Conservation (phyloP, 805 yeast genomes). For the Ogataea philodendri region DNA sequence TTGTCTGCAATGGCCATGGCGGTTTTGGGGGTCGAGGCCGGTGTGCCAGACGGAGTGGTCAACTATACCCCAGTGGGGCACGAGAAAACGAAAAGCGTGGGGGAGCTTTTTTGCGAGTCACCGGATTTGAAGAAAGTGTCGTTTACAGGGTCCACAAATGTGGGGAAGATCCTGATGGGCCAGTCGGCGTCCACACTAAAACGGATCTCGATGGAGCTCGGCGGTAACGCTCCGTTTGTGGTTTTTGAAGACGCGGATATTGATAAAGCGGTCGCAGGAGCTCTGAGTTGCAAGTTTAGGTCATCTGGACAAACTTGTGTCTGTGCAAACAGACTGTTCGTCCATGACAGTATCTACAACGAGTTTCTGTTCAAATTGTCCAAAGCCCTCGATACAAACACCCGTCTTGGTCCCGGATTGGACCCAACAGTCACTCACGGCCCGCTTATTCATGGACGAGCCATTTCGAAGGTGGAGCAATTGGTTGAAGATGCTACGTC, state of each 20-base stretch:
- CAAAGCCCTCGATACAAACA: constrained; percentile 40
- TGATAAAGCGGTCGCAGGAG: constrained; percentile 59
- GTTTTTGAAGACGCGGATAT: constrained; percentile 71
- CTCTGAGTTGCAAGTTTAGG: constrained; percentile 64
- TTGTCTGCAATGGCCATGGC: constrained; percentile 68
- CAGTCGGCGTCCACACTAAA: constrained; percentile 62
- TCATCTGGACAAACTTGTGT: constrained; percentile 80
- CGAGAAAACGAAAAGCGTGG: constrained; percentile 43
- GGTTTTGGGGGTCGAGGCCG: constrained; percentile 58
- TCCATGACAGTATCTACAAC: constrained; percentile 61
- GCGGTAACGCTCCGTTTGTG: constrained; percentile 79
- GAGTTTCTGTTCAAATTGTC: constrained; percentile 50
- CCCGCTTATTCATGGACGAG: constrained; percentile 60
- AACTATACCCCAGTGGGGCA: constrained; percentile 56
- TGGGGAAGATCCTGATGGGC: constrained; percentile 63
- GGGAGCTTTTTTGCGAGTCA: constrained; percentile 54
- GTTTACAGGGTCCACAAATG: constrained; percentile 75
- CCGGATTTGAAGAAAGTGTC: constrained; percentile 60
- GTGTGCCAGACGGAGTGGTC: constrained; percentile 67
- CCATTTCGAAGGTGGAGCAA: constrained; percentile 54
- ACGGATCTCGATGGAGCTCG: constrained; percentile 69
- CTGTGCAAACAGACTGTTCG: constrained; percentile 67
- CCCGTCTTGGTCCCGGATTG: constrained; percentile 62
- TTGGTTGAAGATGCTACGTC: constrained; percentile 63
- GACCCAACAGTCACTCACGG: constrained; percentile 63